Conservation (phyloP, 2,329 filamentous ascomycete genomes). For the Colletotrichum magnum region DNA sequence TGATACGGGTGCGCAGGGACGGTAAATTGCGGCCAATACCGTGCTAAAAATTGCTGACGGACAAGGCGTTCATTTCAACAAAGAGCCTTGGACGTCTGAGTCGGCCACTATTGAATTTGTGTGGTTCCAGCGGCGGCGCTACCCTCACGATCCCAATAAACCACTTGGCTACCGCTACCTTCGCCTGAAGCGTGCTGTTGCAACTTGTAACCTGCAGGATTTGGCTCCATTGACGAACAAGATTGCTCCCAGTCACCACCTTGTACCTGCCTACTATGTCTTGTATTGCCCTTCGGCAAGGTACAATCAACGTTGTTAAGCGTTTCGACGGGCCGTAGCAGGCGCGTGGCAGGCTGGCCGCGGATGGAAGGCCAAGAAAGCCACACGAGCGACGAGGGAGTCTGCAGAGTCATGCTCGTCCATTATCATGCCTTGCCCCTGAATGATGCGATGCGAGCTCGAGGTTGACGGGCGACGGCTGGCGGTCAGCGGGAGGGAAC, state of each 20-base stretch:
- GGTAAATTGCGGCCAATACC: conserved; percentile 38
- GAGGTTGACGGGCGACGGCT: background rate
- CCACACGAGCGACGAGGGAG: conserved; percentile 16
- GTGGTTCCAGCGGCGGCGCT: conserved; percentile 37
- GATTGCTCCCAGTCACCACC: conserved; percentile 4
- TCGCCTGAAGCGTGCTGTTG: conserved; percentile 21
- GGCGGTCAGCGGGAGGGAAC: background rate
- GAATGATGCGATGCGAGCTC: conserved; percentile 18
- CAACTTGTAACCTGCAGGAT: conserved; percentile 20
- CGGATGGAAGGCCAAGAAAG: background rate
- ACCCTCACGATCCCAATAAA: conserved; percentile 30
- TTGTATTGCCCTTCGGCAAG: conserved; percentile 5
- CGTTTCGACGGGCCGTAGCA: conserved; percentile 15
- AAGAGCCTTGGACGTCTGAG: conserved; percentile 33
- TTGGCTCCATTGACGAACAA: conserved; percentile 4
- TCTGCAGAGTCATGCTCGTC: conserved; percentile 15
- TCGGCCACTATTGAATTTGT: conserved; percentile 37
- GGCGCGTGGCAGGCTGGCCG: background rate
- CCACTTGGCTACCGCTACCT: conserved; percentile 22
- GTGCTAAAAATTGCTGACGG: conserved; percentile 37
- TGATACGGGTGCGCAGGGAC: conserved; percentile 35
- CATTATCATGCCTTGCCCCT: conserved; percentile 26
- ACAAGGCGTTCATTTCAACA: conserved; percentile 38
- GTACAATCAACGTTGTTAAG: background rate
- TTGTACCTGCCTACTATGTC: background rate